These are phyloP conservation scores for Sechiopsis laciniata DNA, from an alignment of 306 rosid genomes.

Conservation along the genomic window DNA sequence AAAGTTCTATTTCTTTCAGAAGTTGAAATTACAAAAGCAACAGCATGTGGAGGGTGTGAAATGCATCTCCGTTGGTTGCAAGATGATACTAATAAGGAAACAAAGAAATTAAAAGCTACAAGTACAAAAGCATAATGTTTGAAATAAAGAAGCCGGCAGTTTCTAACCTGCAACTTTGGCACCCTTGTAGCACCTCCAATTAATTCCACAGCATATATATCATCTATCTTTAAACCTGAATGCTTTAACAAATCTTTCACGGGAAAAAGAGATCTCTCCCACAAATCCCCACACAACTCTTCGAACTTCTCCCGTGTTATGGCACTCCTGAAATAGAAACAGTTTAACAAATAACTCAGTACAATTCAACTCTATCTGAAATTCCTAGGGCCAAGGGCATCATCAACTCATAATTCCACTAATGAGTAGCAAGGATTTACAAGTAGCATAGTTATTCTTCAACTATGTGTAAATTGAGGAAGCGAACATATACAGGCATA, in stretches of 20 bases:
- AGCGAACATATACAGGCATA: neutral
- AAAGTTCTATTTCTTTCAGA: neutral
- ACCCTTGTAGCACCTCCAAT: conserved; percentile 97
- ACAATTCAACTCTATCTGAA: neutral
- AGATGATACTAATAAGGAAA: conserved; percentile 6
- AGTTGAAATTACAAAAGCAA: neutral
- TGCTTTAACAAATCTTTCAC: conserved; percentile 66
- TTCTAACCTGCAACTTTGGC: conserved; percentile 89
- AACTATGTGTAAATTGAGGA: neutral
- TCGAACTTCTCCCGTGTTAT: conserved; percentile 92
- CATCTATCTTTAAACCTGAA: conserved; percentile 58
- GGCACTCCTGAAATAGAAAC: conserved; percentile 57
- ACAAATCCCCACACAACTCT: conserved; percentile 81
- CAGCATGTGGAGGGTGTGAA: neutral
- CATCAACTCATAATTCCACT: neutral
- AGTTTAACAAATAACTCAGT: conserved; percentile 7
- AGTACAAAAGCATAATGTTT: conserved; percentile 19
- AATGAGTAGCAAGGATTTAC: neutral
- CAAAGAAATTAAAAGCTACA: neutral
- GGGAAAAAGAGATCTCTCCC: conserved; percentile 82
- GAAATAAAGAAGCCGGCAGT: conserved; percentile 22
- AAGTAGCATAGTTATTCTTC: neutral
- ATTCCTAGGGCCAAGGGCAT: neutral
- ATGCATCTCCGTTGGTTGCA: neutral
- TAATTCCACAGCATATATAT: conserved; percentile 84